phyloP scores from a whole-genome alignment of 208 protist species.

The Strigomonas culicis region DNA sequence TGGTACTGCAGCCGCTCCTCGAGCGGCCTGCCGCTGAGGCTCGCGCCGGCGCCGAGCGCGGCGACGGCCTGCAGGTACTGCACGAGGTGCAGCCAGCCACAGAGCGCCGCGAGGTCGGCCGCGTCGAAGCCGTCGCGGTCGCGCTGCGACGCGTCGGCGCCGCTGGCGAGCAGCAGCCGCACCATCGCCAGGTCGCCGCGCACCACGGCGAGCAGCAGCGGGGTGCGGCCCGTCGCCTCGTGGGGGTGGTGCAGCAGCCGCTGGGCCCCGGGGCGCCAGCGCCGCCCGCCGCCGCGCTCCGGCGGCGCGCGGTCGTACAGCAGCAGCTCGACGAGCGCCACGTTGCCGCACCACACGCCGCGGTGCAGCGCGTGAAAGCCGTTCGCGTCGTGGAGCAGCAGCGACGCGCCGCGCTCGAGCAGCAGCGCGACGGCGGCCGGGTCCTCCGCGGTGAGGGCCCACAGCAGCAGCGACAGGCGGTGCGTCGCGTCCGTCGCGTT shows the following conservation, averaged over 20 bases:
- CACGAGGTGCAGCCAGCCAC: conserved; percentile 53
- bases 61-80: conserved; percentile 27
- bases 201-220: conserved; percentile 79
- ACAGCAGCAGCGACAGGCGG: conserved; percentile 66
- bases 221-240: conserved; percentile 53
- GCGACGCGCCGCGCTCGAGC: conserved; percentile 48
- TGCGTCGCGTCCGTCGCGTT: conserved; percentile 69
- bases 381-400: conserved; percentile 50
- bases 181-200: conserved; percentile 46
- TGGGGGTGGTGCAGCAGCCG: conserved; percentile 65
- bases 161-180: conserved; percentile 55
- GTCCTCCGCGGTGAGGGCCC: conserved; percentile 48
- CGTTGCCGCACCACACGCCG: conserved; percentile 73
- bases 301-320: conserved; percentile 25
- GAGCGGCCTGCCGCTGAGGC: conserved; percentile 13
- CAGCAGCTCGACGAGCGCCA: conserved; percentile 41
- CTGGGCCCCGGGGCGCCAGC: conserved; percentile 26
- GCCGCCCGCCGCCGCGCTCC: background rate
- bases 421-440: conserved; percentile 51
- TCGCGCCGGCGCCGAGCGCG: conserved; percentile 11
- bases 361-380: conserved; percentile 74
- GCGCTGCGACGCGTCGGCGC: conserved; percentile 32
- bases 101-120: conserved; percentile 68
- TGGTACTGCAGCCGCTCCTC: conserved; percentile 39
- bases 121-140: conserved; percentile 56